These are phyloP conservation scores for Herpetospermum pedunculosum DNA, from an alignment of 306 rosid species.

Conservation along the genomic window DNA sequence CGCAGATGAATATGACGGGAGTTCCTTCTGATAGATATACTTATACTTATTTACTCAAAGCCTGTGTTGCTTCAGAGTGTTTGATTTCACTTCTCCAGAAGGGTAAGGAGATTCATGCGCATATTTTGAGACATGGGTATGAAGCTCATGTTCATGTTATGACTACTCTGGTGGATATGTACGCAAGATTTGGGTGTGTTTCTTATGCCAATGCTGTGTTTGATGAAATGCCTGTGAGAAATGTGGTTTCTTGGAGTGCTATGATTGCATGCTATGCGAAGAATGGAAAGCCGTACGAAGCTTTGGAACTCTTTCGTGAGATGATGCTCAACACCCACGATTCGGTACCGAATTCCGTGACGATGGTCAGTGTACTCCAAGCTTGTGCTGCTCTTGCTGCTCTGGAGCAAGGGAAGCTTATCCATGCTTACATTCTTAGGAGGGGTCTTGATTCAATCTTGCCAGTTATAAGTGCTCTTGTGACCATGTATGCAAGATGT, in stretches of 20 bases:
- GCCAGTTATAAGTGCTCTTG: slow-evolving; percentile 65
- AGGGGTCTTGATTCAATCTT: slow-evolving; percentile 78
- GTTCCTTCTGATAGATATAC: slow-evolving; percentile 59
- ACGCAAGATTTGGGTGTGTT: slow-evolving; percentile 64
- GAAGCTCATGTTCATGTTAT: slow-evolving; percentile 51
- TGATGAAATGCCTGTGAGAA: slow-evolving; percentile 49
- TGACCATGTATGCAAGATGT: slow-evolving; percentile 79
- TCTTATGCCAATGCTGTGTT: slow-evolving; percentile 56
- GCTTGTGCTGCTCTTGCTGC: slow-evolving; percentile 78
- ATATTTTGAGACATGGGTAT: slow-evolving; percentile 68
- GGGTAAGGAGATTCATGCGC: slow-evolving; percentile 92
- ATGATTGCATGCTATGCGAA: slow-evolving; percentile 79
- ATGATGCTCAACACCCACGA: slow-evolving; percentile 55
- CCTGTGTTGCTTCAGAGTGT: slow-evolving; percentile 60
- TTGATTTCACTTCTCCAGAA: slow-evolving; percentile 34
- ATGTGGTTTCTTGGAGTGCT: slow-evolving; percentile 91
- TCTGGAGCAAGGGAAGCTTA: slow-evolving; percentile 67
- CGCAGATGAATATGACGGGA: slow-evolving; percentile 48
- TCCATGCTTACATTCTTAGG: slow-evolving; percentile 78
- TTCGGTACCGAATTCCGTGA: slow-evolving; percentile 70
- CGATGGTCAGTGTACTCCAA: slow-evolving; percentile 93
- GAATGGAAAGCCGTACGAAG: slow-evolving; percentile 62
- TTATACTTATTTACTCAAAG: slow-evolving; percentile 72
- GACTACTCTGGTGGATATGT: slow-evolving; percentile 84
- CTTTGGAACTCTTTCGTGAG: slow-evolving; percentile 58